phyloP scores from a whole-genome alignment of 2,329 filamentous ascomycete species.

The Didymella arachidicola region DNA sequence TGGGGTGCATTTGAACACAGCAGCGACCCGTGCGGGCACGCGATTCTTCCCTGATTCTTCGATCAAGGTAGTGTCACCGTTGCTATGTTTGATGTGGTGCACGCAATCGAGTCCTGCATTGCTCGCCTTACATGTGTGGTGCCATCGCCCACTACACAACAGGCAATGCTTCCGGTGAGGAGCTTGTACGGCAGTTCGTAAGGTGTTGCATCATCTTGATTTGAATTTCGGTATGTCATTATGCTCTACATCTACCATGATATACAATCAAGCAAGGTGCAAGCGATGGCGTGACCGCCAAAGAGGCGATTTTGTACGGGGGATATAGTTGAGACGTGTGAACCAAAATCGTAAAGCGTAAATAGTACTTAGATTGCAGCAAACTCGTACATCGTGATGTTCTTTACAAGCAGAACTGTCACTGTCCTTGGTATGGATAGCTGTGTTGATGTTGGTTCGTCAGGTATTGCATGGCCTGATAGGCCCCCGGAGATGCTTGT shows the following conservation, averaged over 20 bases:
- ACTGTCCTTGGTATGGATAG: constrained; percentile 36
- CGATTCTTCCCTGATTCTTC: constrained; percentile 12
- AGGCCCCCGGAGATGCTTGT: constrained; percentile 26
- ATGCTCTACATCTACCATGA: constrained; percentile 10
- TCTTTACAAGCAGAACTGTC: no score
- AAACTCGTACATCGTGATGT: neutral
- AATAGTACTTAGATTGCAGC: neutral
- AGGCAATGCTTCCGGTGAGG: neutral
- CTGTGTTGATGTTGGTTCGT: constrained; percentile 36
- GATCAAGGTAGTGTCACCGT: constrained; percentile 4
- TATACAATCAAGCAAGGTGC: constrained; percentile 3
- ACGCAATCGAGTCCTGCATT: constrained; percentile 19
- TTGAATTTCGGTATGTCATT: constrained; percentile 3
- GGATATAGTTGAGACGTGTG: constrained; percentile 11
- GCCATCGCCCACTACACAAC: neutral
- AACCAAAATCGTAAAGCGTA: constrained; percentile 10
- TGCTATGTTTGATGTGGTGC: constrained; percentile 12
- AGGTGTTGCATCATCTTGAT: neutral
- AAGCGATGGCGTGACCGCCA: constrained; percentile 20
- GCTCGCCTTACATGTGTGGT: constrained; percentile 2
- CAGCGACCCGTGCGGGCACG: constrained; percentile 12
- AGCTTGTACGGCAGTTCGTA: neutral
- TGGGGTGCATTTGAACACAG: constrained; percentile 4
- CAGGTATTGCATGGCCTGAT: constrained; percentile 47
- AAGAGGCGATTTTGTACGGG: constrained; percentile 17